A percentile compares a stretch with the other conserved stretches of the same genome.
Evolutionary conservation across 148 eudicot species (phyloP).

Genomic region (Vaccinium macrocarpon): DNA sequence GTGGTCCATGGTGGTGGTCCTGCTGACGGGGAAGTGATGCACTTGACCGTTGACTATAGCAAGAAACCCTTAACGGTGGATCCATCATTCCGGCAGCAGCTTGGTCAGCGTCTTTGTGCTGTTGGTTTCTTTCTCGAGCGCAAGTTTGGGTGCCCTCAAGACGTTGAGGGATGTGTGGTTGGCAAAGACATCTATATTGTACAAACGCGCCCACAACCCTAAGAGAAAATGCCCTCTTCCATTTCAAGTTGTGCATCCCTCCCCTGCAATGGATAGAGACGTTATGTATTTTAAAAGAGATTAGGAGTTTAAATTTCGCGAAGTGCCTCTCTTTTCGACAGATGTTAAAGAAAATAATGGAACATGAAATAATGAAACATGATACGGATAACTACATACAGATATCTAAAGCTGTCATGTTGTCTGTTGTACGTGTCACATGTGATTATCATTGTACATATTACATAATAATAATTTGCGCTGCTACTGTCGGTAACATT

Average conservation of each 20-base stretch:
- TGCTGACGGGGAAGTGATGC: conserved; percentile 72
- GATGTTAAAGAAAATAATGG: background rate
- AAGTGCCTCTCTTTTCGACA: background rate
- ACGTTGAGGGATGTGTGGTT: conserved; percentile 90
- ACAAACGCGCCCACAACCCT: conserved; percentile 90
- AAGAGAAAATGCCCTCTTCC: background rate
- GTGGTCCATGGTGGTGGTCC: conserved; percentile 50
- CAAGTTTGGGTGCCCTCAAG: conserved; percentile 81
- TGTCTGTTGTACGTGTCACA: background rate
- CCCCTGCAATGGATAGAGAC: background rate
- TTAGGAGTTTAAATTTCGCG: background rate
- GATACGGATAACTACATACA: background rate
- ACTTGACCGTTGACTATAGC: conserved; percentile 73
- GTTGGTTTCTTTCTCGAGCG: conserved; percentile 81
- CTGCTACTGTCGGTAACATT: background rate
- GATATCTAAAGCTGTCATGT: background rate
- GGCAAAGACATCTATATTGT: conserved; percentile 75
- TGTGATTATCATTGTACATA: background rate
- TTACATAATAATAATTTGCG: background rate
- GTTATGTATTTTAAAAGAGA: background rate
- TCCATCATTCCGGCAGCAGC: conserved; percentile 58
- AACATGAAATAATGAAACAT: background rate
- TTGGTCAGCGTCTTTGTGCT: conserved; percentile 75
- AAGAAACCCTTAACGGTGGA: conserved; percentile 70
- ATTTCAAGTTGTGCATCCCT: background rate